Evolutionary conservation across 2,329 filamentous ascomycete species (phyloP).

Genomic region (Emergomyces africanus): DNA sequence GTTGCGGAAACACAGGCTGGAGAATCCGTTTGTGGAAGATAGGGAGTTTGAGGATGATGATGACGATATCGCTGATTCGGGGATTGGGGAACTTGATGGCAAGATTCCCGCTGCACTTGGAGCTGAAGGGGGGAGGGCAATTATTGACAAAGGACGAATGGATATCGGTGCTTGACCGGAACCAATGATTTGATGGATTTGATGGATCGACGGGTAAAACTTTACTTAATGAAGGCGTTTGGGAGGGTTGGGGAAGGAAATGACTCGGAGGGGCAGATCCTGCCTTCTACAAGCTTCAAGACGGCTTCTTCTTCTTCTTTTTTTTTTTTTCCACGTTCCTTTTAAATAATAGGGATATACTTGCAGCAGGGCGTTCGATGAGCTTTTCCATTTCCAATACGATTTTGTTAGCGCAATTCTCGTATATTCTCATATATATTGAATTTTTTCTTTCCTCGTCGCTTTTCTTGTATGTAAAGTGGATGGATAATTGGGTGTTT

Average conservation of each 20-base stretch:
- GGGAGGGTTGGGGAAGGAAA: background rate
- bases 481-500: background rate
- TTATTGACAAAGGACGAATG: background rate
- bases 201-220: background rate
- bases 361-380: background rate
- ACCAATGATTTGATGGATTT: background rate
- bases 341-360: background rate
- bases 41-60: slow-evolving; percentile 34
- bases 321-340: too few relatives aligned
- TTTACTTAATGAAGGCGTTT: background rate
- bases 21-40: slow-evolving; percentile 64
- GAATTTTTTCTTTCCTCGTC: background rate
- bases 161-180: background rate
- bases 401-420: background rate
- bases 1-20: slow-evolving; percentile 54
- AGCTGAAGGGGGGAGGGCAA: background rate
- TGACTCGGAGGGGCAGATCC: background rate
- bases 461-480: background rate
- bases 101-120: slow-evolving; percentile 2
- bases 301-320: background rate
- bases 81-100: slow-evolving; percentile 6
- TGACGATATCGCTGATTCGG: slow-evolving; percentile 5
- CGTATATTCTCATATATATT: background rate
- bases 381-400: background rate
- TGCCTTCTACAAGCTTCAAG: background rate